Base-by-base conservation (phyloP, 176 grass and related monocot genomes). In the Aechmea fasciata region DNA sequence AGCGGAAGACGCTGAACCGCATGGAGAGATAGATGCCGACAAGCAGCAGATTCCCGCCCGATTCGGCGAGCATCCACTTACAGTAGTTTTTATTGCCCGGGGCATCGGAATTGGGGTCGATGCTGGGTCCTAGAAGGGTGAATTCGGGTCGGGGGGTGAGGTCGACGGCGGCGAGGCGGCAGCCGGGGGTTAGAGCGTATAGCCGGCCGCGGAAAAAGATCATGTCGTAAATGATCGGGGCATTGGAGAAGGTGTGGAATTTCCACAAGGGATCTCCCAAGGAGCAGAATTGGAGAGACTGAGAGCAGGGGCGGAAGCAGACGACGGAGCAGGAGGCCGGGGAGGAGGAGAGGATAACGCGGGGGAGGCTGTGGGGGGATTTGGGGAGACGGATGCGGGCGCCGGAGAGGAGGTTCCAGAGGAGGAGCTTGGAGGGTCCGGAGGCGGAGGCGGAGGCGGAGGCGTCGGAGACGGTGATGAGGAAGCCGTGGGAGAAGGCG, bases 391-490 rank as follows among this genome's bases (percentile, higher is more conserved):
- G 83, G 71, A 87, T 80, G 33, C 80, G 80, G 47, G 77, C 64
- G 28, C 86, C 83, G 52, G 85, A 79, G 83, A 91, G 86, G 63
- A 96, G 78, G 81, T 82, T 86, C 67, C 87, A 71, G 62, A 88
- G 88, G 49, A 86, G 77, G 64, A 91, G 65, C 80, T 69, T 81
- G 11, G 79, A 41, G 3, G 33, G 33, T 6, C 71, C 81, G 26
- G 73, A 68, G 69, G 79, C 65, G 33, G 52, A 14, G 24, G 81
- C 65, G 75, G 66, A 51, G 72, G n/a, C n/a, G n/a, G n/a, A n/a
- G n/a, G 83, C 84, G 83, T 88, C 69, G 69, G 91, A 80, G 83
- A 82, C 78, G 72, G 83, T 86, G 83, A 96, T 69, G 69, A 96
- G 83, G 83, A 82, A 83, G 65, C 88, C 85, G 65, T 83, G 83